phyloP scores from a whole-genome alignment of 768 basidiomycete genomes.

The Rhodotorula paludigena region DNA sequence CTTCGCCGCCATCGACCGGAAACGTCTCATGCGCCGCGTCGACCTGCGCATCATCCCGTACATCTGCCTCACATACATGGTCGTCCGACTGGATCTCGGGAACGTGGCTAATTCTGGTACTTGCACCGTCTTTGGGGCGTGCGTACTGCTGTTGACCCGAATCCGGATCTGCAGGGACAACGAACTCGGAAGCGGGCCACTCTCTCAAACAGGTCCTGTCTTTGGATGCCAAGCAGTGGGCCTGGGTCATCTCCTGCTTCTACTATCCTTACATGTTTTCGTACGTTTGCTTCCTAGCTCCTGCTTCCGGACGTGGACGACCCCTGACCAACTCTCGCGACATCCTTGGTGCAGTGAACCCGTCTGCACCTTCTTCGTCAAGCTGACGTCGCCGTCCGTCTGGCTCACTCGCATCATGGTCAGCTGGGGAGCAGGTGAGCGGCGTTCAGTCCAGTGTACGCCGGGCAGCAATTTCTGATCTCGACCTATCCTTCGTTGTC shows the following conservation, averaged over 20 bases:
- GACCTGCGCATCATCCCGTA: not conserved
- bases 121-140: not conserved
- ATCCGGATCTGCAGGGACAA: not conserved
- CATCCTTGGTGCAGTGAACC: not conserved
- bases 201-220: slow-evolving; percentile 5
- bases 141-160: no score
- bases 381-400: slow-evolving; percentile 1
- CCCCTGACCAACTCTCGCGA: no score
- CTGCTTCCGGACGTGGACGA: no score
- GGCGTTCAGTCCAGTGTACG: no score
- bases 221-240: slow-evolving; percentile 6
- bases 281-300: not conserved
- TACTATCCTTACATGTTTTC: not conserved
- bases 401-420: slow-evolving; percentile 17
- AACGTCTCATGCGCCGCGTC: not conserved
- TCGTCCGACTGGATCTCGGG: slow-evolving; percentile 3
- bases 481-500: not conserved
- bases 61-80: slow-evolving; percentile 8
- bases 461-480: no score
- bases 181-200: slow-evolving; percentile 12
- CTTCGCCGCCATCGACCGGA: slow-evolving; percentile 11
- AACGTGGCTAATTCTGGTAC: not conserved
- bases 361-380: not conserved
- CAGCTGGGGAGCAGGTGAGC: not conserved
- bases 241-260: not conserved